phyloP scores from a whole-genome alignment of 441 rosid genomes.

The Viola pubescens region DNA sequence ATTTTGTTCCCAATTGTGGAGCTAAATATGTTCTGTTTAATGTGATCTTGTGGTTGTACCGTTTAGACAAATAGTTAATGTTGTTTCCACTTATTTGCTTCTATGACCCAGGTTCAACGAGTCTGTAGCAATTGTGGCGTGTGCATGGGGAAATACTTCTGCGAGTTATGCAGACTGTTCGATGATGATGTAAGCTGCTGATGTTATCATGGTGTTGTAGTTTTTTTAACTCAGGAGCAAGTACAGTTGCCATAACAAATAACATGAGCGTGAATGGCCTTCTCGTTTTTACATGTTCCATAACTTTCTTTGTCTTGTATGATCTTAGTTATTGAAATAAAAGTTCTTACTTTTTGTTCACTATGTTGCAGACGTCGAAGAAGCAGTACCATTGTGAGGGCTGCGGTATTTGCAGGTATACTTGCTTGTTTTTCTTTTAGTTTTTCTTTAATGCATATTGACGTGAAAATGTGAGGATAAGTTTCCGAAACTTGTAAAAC shows the following conservation, averaged over 20 bases:
- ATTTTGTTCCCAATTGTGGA: too few species aligned
- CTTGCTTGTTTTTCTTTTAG: conserved; percentile 4
- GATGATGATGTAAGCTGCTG: conserved; percentile 74
- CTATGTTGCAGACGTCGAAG: conserved; percentile 58
- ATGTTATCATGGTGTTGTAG: not conserved
- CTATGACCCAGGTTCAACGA: conserved; percentile 50
- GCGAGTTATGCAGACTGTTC: conserved; percentile 66
- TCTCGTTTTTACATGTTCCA: not conserved
- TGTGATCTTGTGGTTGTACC: too few species aligned
- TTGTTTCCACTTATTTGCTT: conserved; percentile 11
- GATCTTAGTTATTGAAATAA: not conserved
- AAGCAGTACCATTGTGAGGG: conserved; percentile 76
- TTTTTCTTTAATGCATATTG: not conserved
- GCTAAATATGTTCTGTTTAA: too few species aligned
- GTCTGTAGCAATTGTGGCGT: conserved; percentile 73
- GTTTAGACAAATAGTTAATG: not conserved
- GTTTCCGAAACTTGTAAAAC: not conserved
- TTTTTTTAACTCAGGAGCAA: not conserved
- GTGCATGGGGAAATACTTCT: conserved; percentile 84
- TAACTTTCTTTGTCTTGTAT: not conserved
- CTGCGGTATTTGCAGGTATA: conserved; percentile 93
- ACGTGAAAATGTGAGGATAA: not conserved
- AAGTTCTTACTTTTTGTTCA: conserved; percentile 8
- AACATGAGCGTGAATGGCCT: not conserved
- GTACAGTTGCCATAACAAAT: too few species aligned